phyloP scores from a whole-genome alignment of 164 flowering plant species.

The Warburgia ugandensis region DNA sequence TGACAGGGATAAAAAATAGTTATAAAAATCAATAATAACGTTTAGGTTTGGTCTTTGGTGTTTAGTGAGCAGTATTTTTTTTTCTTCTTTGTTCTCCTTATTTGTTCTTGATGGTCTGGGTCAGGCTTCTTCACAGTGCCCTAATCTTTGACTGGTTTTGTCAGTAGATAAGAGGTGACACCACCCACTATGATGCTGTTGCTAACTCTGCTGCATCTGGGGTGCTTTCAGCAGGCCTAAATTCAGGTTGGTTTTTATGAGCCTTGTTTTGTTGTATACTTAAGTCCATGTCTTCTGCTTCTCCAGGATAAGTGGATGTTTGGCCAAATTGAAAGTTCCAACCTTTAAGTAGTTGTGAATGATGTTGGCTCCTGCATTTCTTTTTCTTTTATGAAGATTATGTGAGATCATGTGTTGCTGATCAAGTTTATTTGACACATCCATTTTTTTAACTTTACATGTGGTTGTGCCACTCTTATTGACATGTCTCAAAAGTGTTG shows the following conservation, averaged over 20 bases:
- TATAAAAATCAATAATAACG: no score
- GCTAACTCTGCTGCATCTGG: slow-evolving; percentile 96
- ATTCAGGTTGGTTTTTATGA: slow-evolving; percentile 54
- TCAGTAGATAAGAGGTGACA: slow-evolving; percentile 87
- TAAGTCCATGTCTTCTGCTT: neutral
- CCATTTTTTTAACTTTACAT: neutral
- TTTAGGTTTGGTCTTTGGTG: no score
- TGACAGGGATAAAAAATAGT: no score
- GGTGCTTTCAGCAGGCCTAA: slow-evolving; percentile 81
- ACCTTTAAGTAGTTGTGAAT: no score
- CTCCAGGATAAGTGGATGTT: neutral
- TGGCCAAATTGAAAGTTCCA: no score
- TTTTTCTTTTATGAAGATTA: no score
- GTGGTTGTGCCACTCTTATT: no score
- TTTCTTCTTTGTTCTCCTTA: neutral
- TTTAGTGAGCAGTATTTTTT: neutral
- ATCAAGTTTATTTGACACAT: neutral
- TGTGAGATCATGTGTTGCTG: neutral
- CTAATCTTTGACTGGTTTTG: slow-evolving; percentile 10
- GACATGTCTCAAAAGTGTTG: no score
- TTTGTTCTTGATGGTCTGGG: neutral
- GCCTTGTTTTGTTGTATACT: neutral
- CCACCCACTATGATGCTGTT: slow-evolving; percentile 97
- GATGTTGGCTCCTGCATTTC: no score
- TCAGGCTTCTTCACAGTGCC: neutral